Evolutionary conservation across 2,329 filamentous ascomycete species (phyloP), one percentile per base, ranked within the genome.

Genomic region (Aspergillus brunneoviolaceus): DNA sequence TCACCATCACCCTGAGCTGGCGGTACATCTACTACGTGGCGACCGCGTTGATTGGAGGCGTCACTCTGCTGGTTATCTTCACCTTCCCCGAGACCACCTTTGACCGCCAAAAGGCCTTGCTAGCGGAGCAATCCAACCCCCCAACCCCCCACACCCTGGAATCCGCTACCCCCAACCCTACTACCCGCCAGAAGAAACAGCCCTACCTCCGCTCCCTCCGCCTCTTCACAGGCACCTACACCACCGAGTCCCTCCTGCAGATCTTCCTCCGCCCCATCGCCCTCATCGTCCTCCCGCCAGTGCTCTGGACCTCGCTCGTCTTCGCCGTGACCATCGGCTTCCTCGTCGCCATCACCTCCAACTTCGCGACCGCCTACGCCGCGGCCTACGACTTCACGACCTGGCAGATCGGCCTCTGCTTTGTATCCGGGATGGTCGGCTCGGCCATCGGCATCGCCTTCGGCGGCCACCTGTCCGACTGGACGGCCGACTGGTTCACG

Each of bases 1-100:
- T 76, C 58, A 72, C 72, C 14, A 75, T 74, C 61, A 63, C 66
- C n/a, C 64, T 69, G 39, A 57, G 59, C 61, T 77, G 74, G 73
- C 67, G 72, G 2, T 67, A 68, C 23, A 71, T 76, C 45, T 64
- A 64, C 35, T 63, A 58, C 19, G 49, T 65, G 21, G 59, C 49
- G 11, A 39, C 49, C 5, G 50, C 50, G 0, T 45, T 60, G 16
- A 35, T 57, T 14, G 59, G 59, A 5, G 42, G 9, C n/a, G n/a
- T 55, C 19, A 54, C 31, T 4, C 5, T 60, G 12, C 23, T 60
- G 2, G 50, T 57, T 7, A 35, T 60, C 45, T 48, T 60, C 25
- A 49, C 51, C 14, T 60, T 60, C 31, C 59, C 59, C 1, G 59
- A 60, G 42, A 60, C 54, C 3, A 51, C 54, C 7, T 60, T 53